phyloP scores from a whole-genome alignment of 768 basidiomycete genomes.

The Butyriboletus loyo region DNA sequence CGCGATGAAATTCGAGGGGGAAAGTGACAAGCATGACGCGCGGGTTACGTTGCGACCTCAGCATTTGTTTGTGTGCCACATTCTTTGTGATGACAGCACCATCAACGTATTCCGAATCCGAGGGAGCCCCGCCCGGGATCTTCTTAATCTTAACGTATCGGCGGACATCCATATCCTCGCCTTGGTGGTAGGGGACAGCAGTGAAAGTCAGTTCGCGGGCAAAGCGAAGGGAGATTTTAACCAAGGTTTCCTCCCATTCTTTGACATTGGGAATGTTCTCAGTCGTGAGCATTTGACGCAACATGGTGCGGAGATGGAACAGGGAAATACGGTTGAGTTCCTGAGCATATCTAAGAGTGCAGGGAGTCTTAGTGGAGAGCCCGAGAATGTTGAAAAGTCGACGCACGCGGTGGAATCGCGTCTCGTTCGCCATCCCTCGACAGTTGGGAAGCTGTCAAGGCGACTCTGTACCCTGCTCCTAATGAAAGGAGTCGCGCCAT shows the following conservation, averaged over 20 bases:
- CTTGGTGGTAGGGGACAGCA: slow-evolving; percentile 64
- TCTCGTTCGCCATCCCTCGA: slow-evolving; percentile 83
- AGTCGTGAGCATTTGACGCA: slow-evolving; percentile 83
- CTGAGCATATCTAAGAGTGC: slow-evolving; percentile 61
- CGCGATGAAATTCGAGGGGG: slow-evolving; percentile 89
- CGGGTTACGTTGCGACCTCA: slow-evolving; percentile 75
- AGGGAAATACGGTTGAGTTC: slow-evolving; percentile 85
- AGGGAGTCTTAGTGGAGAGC: slow-evolving; percentile 1
- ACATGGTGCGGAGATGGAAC: slow-evolving; percentile 85
- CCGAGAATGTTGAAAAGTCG: not conserved
- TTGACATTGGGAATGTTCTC: slow-evolving; percentile 78
- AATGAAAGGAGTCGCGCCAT: slow-evolving; percentile 73
- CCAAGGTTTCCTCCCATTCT: slow-evolving; percentile 87
- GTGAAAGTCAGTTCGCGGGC: slow-evolving; percentile 84
- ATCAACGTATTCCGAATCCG: slow-evolving; percentile 94
- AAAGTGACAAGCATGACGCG: slow-evolving; percentile 96
- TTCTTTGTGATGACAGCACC: slow-evolving; percentile 98
- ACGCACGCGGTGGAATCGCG: slow-evolving; percentile 88
- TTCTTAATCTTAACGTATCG: slow-evolving; percentile 98
- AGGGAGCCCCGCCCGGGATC: slow-evolving; percentile 89
- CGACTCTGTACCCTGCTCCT: slow-evolving; percentile 83
- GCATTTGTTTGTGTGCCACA: slow-evolving; percentile 94
- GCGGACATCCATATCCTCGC: slow-evolving; percentile 92
- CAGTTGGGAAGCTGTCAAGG: slow-evolving; percentile 50
- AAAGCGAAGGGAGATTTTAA: slow-evolving; percentile 79